A percentile compares a stretch with the other conserved stretches of the same genome.
Evolutionary conservation across 176 grass and related monocot species (phyloP).

Genomic region (Pontederia crassipes): DNA sequence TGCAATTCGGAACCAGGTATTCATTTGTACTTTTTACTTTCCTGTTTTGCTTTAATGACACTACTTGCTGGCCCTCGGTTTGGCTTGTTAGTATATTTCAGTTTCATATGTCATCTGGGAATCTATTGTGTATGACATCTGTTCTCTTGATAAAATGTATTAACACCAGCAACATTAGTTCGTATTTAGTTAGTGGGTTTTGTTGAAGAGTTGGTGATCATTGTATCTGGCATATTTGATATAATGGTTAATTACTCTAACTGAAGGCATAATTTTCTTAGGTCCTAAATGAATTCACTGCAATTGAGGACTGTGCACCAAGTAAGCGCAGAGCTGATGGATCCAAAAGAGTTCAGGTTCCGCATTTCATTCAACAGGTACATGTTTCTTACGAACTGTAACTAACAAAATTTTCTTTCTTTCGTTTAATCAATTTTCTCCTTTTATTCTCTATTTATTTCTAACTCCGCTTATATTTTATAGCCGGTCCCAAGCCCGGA

Average conservation of each 20-base stretch:
- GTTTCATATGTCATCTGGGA: no score
- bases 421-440: background rate
- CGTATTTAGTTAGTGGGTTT: no score
- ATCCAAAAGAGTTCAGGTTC: conserved; percentile 76
- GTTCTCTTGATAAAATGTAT: no score
- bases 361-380: conserved; percentile 45
- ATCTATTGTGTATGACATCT: no score
- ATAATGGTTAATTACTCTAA: background rate
- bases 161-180: no score
- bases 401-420: no score
- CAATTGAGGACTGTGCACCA: conserved; percentile 22
- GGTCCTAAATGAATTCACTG: conserved; percentile 68
- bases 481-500: no score
- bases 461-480: no score
- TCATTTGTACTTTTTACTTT: conserved; percentile 1
- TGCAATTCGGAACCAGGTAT: conserved; percentile 87
- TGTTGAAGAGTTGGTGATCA: no score
- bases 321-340: conserved; percentile 75
- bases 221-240: no score
- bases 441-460: background rate
- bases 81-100: no score
- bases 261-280: conserved; percentile 20
- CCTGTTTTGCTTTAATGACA: conserved; percentile 2
- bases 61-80: no score
- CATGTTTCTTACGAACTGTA: background rate